Evolutionary conservation across 2,329 filamentous ascomycete species (phyloP).

Genomic region (Fusarium sp.): DNA sequence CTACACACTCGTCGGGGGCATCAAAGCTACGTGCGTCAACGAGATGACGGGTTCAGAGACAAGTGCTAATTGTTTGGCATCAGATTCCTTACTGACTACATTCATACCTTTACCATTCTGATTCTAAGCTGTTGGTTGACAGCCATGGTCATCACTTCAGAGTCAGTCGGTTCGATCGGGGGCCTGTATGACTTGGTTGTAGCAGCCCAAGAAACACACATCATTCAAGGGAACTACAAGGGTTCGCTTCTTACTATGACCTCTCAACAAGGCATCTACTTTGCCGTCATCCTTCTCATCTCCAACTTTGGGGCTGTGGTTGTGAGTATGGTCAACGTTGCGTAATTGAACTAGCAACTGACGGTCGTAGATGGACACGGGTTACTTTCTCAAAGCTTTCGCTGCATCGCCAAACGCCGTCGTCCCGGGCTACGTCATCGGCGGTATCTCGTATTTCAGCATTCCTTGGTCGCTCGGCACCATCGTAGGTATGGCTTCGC

Average conservation of each 20-base stretch:
- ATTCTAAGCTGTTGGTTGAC: slow-evolving; percentile 89
- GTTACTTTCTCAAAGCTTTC: slow-evolving; percentile 94
- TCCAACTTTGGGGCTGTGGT: slow-evolving; percentile 89
- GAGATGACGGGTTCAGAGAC: too few species aligned
- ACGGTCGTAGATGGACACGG: slow-evolving; percentile 74
- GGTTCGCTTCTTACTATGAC: slow-evolving; percentile 91
- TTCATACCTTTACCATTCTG: slow-evolving; percentile 85
- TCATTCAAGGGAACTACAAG: slow-evolving; percentile 82
- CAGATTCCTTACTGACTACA: slow-evolving; percentile 82
- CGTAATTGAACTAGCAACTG: neutral
- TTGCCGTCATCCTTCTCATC: slow-evolving; percentile 89
- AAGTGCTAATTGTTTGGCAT: neutral
- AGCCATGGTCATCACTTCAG: slow-evolving; percentile 84
- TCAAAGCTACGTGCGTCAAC: slow-evolving; percentile 77
- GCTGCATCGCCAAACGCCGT: slow-evolving; percentile 87
- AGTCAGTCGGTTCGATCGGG: slow-evolving; percentile 80
- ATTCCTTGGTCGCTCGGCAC: slow-evolving; percentile 91
- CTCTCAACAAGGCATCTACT: slow-evolving; percentile 79
- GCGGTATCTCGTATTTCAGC: slow-evolving; percentile 89
- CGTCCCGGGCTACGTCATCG: slow-evolving; percentile 88
- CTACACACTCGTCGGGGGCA: slow-evolving; percentile 83
- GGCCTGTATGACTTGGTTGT: slow-evolving; percentile 84
- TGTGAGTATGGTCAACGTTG: neutral
- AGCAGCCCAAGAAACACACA: slow-evolving; percentile 76
- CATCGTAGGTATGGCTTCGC: slow-evolving; percentile 85